Base-by-base conservation (phyloP, 768 basidiomycete species). In the Xerocomus potaroensis region DNA sequence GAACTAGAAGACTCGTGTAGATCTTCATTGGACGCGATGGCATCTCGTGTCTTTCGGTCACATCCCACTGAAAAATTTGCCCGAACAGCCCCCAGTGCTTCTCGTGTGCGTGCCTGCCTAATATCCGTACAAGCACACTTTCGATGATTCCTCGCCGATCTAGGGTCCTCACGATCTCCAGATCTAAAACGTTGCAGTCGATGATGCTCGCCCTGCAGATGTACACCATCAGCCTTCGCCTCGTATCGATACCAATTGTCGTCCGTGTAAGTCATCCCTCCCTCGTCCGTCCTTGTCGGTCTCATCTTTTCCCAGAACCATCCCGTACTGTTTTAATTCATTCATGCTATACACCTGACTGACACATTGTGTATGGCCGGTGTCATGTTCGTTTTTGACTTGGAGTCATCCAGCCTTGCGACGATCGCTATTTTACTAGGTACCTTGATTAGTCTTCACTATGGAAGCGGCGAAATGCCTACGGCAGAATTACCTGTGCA, bases 141-240 rank as follows among this genome's bases (percentile, higher is more conserved):
- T n/a, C n/a, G n/a, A n/a, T n/a, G n/a, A n/a, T n/a, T n/a, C n/a
- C n/a, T n/a, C n/a, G n/a, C n/a, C 15, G 14, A 27, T n/a, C 8
- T 33, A 60, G 58, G n/a, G 23, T 54, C 37, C 48, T 51, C 16
- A 19, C 50, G 0, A n/a, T 53, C 15, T 53, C 58, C 0, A 48
- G 47, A n/a, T 9, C n/a, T n/a, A 44, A 29, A 10, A 22, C 11
- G 5, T 37, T 59, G 19, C 35, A 14, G 8, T 47, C 43, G 2
- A 38, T 43, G 7, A 45, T 49, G 0, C 45, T 63, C 10, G 39
- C 50, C 0, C 52, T 63, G 14, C 48, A 62, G 12, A 40, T 60
- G 3, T 64, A 60, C n/a, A 63, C 60, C 8, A n/a, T n/a, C n/a
- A n/a, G 37, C 19, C 54, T 63, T 31, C 45, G 47, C n/a, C 31